phyloP scores from a whole-genome alignment of 306 rosid species.

The Mimosa bimucronata region DNA sequence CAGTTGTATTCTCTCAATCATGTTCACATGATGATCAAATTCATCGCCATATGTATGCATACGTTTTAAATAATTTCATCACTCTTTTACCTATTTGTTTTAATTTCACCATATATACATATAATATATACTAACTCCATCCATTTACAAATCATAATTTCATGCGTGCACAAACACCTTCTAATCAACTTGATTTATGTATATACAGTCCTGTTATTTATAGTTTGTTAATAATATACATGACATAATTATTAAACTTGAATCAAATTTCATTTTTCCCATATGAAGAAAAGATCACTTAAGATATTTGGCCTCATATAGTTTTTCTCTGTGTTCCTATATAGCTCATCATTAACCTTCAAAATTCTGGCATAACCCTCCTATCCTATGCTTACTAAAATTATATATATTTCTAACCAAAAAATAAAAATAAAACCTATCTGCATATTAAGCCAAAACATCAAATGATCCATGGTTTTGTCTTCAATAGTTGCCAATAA shows the following conservation, averaged over 20 bases:
- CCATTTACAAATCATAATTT: not conserved
- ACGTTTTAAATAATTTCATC: not conserved
- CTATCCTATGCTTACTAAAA: not conserved
- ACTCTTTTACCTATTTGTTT: not conserved
- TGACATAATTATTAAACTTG: too few relatives aligned
- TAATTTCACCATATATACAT: not conserved
- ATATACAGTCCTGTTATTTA: too few relatives aligned
- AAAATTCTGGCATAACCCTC: not conserved
- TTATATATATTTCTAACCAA: not conserved
- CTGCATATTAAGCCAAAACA: not conserved
- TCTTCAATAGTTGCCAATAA: not conserved
- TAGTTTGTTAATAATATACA: not conserved
- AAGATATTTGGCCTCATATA: not conserved
- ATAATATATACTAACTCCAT: not conserved
- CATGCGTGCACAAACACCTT: not conserved
- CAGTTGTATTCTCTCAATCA: not conserved
- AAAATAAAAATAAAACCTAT: not conserved
- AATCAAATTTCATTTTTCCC: not conserved
- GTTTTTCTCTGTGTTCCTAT: not conserved
- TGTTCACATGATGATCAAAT: not conserved
- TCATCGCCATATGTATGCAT: not conserved
- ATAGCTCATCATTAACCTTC: not conserved
- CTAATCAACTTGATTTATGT: not conserved
- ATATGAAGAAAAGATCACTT: not conserved
- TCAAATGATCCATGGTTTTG: not conserved